Percentiles rank a stretch among this genome's conserved stretches.
These are phyloP conservation scores for Aspergillus leporis DNA, from an alignment of 495 filamentous ascomycete genomes.

Conservation along the genomic window DNA sequence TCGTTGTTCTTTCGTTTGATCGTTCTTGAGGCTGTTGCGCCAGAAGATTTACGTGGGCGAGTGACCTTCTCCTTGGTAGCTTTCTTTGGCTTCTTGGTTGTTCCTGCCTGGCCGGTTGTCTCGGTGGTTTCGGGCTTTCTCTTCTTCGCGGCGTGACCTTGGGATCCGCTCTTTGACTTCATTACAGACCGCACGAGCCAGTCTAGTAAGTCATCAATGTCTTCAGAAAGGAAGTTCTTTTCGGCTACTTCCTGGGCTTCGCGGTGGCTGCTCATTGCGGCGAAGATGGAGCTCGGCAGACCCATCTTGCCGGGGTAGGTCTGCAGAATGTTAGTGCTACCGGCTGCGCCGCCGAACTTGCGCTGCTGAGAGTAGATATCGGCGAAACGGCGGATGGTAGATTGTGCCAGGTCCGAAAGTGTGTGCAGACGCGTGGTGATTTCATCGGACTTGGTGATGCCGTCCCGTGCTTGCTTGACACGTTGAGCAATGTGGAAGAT, in stretches of 20 bases:
- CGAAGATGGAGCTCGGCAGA: conserved; percentile 76
- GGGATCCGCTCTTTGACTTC: conserved; percentile 38
- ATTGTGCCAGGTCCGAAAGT: conserved; percentile 84
- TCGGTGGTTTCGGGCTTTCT: conserved; percentile 46
- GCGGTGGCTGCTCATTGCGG: conserved; percentile 68
- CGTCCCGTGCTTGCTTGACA: conserved; percentile 86
- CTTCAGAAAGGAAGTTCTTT: conserved; percentile 78
- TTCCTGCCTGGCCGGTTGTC: conserved; percentile 30
- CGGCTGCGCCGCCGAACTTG: conserved; percentile 55
- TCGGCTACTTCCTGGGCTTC: conserved; percentile 81
- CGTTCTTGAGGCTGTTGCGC: conserved; percentile 39
- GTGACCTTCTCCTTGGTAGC: conserved; percentile 30
- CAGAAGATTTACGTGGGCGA: conserved; percentile 41
- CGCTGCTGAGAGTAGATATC: conserved; percentile 53
- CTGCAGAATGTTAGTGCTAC: conserved; percentile 73
- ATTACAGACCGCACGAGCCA: conserved; percentile 55
- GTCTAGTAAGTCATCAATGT: conserved; percentile 76
- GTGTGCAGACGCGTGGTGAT: conserved; percentile 65
- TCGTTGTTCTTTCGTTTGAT: conserved; percentile 45
- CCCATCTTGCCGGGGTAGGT: conserved; percentile 80
- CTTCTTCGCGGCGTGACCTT: conserved; percentile 41
- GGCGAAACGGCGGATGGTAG: conserved; percentile 79
- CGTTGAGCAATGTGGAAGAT: conserved; percentile 92
- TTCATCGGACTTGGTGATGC: conserved; percentile 59
- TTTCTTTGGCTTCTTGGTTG: conserved; percentile 48